phyloP scores from a whole-genome alignment of 2,329 filamentous ascomycete species.

The Stemphylium lycopersici region DNA sequence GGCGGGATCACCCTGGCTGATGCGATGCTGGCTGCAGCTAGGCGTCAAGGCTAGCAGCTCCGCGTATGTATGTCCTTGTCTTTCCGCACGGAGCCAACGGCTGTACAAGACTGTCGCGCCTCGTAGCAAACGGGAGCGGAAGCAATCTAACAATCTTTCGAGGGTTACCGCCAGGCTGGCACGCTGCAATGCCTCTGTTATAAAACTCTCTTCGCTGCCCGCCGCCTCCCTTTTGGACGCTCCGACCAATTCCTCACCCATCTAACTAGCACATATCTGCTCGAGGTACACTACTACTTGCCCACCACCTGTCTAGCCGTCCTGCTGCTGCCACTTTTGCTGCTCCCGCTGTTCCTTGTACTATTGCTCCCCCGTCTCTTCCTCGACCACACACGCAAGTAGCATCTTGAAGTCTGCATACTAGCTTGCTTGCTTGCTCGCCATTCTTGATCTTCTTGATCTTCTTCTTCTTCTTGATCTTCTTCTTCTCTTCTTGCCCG shows the following conservation, averaged over 20 bases:
- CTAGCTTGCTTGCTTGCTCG: background rate
- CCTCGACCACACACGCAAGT: constrained; percentile 15
- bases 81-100: constrained; percentile 49
- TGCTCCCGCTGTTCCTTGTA: background rate
- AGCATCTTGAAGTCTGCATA: constrained; percentile 6
- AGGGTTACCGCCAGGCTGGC: constrained; percentile 46
- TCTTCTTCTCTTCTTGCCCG: background rate
- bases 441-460: background rate
- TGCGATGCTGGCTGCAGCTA: constrained; percentile 33
- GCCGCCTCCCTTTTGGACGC: constrained; percentile 38
- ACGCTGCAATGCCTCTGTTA: constrained; percentile 44
- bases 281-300: background rate
- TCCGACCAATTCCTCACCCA: constrained; percentile 33
- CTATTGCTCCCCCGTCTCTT: constrained; percentile 13
- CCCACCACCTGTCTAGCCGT: constrained; percentile 10
- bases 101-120: constrained; percentile 49
- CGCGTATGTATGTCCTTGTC: constrained; percentile 44
- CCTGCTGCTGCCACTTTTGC: constrained; percentile 12
- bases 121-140: constrained; percentile 51
- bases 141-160: constrained; percentile 50
- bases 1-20: constrained; percentile 34
- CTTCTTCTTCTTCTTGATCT: background rate
- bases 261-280: constrained; percentile 2
- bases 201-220: constrained; percentile 47
- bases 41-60: constrained; percentile 37